Evolutionary conservation across 345 rosid genomes (phyloP).

Genomic region (Eucalyptus marginata): DNA sequence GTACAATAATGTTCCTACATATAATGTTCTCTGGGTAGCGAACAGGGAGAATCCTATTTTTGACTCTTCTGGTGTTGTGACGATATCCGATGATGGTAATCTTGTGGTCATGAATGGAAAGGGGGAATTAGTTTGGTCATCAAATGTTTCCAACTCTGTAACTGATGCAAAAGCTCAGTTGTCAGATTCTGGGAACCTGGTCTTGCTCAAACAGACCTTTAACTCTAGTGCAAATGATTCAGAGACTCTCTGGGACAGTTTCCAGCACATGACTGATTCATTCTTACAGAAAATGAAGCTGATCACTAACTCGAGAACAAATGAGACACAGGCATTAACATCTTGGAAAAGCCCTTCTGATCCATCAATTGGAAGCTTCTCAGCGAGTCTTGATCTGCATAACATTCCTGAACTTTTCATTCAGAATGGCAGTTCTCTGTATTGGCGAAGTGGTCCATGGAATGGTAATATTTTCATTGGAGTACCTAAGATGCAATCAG

Average conservation of each 20-base stretch:
- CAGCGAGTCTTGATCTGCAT: not conserved
- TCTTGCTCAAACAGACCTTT: constrained; percentile 5
- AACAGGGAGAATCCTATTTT: constrained; percentile 29
- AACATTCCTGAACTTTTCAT: constrained; percentile 15
- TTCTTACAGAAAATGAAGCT: constrained; percentile 24
- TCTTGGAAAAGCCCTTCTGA: constrained; percentile 20
- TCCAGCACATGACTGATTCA: constrained; percentile 20
- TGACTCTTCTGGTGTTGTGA: constrained; percentile 38
- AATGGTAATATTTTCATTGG: constrained; percentile 25
- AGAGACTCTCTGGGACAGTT: constrained; percentile 48
- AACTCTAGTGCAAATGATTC: not conserved
- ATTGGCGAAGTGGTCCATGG: constrained; percentile 63
- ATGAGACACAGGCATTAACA: not conserved
- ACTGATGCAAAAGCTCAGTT: constrained; percentile 12
- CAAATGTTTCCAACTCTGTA: constrained; percentile 12
- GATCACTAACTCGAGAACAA: not conserved
- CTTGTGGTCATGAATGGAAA: constrained; percentile 14
- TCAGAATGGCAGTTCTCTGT: constrained; percentile 24
- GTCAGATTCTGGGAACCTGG: constrained; percentile 37
- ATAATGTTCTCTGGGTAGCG: constrained; percentile 41
- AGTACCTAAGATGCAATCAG: not conserved
- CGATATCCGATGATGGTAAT: constrained; percentile 30
- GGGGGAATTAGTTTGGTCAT: constrained; percentile 34
- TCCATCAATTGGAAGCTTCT: constrained; percentile 16
- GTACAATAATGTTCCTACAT: constrained; percentile 12